These are phyloP conservation scores for Zygoascus hellenicus DNA, from an alignment of 1,139 yeast species.

Conservation along the genomic window DNA sequence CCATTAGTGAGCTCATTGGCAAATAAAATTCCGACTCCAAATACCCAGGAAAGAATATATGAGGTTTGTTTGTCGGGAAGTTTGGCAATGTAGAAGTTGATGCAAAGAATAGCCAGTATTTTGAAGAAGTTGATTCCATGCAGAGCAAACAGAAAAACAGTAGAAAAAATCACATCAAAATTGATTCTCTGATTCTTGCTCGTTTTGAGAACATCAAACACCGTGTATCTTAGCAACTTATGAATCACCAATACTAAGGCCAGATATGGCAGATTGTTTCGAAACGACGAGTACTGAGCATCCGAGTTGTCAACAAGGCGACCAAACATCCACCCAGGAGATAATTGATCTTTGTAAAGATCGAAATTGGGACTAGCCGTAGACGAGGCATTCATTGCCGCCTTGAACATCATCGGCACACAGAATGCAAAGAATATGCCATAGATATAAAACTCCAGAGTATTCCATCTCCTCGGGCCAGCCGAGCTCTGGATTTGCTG, in stretches of 20 bases:
- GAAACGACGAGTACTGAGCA: conserved; percentile 77
- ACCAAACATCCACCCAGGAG: conserved; percentile 50
- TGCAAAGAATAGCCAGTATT: conserved; percentile 50
- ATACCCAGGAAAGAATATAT: conserved; percentile 53
- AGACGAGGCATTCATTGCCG: conserved; percentile 71
- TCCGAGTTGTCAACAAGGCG: conserved; percentile 66
- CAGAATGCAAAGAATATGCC: conserved; percentile 54
- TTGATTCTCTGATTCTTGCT: conserved; percentile 35
- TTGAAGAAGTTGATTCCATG: conserved; percentile 74
- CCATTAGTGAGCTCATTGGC: conserved; percentile 64
- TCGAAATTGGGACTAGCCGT: conserved; percentile 69
- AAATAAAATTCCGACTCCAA: conserved; percentile 70
- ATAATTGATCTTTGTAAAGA: conserved; percentile 59
- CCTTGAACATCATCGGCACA: conserved; percentile 76
- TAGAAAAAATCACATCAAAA: conserved; percentile 71
- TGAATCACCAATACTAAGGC: conserved; percentile 52
- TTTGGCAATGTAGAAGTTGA: conserved; percentile 53
- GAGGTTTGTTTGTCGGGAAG: conserved; percentile 25
- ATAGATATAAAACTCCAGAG: conserved; percentile 68
- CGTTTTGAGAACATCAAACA: not conserved
- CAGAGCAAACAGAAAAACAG: conserved; percentile 60
- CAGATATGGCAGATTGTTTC: conserved; percentile 68
- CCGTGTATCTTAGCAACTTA: conserved; percentile 41
- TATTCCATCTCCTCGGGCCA: conserved; percentile 60
- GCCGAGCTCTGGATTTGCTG: conserved; percentile 42